Conservation (phyloP, 1,139 yeast species). For the Blastobotrys apis region DNA sequence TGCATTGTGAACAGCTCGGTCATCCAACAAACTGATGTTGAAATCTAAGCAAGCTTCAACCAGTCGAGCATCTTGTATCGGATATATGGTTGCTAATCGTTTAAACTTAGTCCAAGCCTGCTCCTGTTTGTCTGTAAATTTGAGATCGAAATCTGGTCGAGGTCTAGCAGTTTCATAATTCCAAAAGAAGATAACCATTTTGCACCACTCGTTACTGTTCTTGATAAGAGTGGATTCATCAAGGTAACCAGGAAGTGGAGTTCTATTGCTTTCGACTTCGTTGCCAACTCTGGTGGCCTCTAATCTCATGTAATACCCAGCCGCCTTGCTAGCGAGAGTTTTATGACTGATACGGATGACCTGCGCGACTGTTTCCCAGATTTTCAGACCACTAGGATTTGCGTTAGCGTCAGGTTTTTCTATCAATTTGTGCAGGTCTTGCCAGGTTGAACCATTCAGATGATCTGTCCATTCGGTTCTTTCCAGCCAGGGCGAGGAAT, state of each 20-base stretch:
- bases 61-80: neutral
- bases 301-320: neutral
- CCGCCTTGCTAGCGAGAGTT: neutral
- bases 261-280: neutral
- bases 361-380: neutral
- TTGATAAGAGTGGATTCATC: neutral
- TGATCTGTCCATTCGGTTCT: neutral
- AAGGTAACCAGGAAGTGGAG: neutral
- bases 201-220: neutral
- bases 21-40: neutral
- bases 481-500: neutral
- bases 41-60: slow-evolving; percentile 1
- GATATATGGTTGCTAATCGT: neutral
- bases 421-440: neutral
- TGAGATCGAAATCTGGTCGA: neutral
- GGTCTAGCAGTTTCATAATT: neutral
- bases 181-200: neutral
- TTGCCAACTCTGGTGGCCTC: neutral
- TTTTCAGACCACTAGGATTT: neutral
- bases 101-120: neutral
- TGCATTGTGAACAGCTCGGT: neutral
- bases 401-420: neutral
- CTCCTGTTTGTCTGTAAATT: neutral
- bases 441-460: neutral
- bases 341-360: neutral